Conservation (phyloP, 768 basidiomycete genomes). For the Neoboletus magnificus region DNA sequence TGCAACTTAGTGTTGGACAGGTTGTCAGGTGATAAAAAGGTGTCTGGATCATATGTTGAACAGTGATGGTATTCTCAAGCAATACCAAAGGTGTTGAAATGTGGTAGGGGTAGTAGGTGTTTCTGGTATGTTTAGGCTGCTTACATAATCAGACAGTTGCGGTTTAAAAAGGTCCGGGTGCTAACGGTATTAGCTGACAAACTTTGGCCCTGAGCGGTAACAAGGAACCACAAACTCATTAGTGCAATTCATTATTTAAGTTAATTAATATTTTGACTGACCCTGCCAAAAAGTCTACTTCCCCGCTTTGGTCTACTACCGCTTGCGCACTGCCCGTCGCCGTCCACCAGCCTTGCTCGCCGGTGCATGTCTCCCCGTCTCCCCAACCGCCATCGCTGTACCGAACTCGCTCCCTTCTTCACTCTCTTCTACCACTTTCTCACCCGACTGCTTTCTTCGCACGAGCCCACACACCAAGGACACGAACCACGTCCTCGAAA, state of each 20-base stretch:
- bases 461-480: constrained; percentile 34
- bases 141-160: no score
- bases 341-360: constrained; percentile 59
- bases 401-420: constrained; percentile 45
- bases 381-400: constrained; percentile 28
- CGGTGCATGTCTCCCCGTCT: constrained; percentile 32
- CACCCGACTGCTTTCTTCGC: constrained; percentile 18
- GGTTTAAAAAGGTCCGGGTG: no score
- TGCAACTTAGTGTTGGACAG: no score
- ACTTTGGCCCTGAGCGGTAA: no score
- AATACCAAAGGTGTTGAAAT: no score
- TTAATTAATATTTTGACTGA: neutral
- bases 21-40: no score
- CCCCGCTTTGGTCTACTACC: constrained; percentile 21
- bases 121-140: no score
- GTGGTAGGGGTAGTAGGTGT: no score
- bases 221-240: no score
- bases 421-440: constrained; percentile 31
- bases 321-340: constrained; percentile 53
- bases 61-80: no score
- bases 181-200: no score
- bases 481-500: constrained; percentile 70
- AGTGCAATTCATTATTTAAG: neutral
- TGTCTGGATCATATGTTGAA: no score
- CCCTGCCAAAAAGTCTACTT: constrained; percentile 14